Evolutionary conservation across 306 rosid genomes (phyloP).

Genomic region (Astragalus glycyphyllos): DNA sequence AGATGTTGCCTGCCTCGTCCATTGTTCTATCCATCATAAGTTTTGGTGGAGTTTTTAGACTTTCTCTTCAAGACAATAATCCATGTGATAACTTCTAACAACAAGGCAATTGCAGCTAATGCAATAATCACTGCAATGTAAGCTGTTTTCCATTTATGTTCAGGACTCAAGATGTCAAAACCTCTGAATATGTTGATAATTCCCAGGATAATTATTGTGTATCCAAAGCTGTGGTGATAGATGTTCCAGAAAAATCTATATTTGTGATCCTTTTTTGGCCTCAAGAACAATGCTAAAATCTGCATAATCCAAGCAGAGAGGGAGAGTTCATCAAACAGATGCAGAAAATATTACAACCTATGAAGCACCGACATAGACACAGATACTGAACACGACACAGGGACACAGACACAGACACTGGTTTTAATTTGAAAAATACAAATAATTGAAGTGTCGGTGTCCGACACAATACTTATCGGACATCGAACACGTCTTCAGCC

Average conservation of each 20-base stretch:
- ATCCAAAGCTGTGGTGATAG: slow-evolving; percentile 83
- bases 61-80: slow-evolving; percentile 66
- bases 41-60: slow-evolving; percentile 55
- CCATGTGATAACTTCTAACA: slow-evolving; percentile 85
- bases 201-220: slow-evolving; percentile 58
- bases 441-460: no score
- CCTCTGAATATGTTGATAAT: slow-evolving; percentile 79
- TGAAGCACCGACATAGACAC: no score
- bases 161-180: slow-evolving; percentile 60
- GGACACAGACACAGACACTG: no score
- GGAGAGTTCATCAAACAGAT: neutral
- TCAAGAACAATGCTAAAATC: slow-evolving; percentile 78
- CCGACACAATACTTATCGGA: no score
- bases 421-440: no score
- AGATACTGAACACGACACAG: no score
- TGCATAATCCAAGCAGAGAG: slow-evolving; percentile 34
- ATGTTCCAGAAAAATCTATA: slow-evolving; percentile 74
- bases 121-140: slow-evolving; percentile 50
- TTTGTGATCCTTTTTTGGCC: slow-evolving; percentile 84
- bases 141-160: slow-evolving; percentile 61
- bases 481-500: no score
- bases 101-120: slow-evolving; percentile 59
- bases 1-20: slow-evolving; percentile 48
- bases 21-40: slow-evolving; percentile 57
- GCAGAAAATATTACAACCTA: no score